phyloP scores from a whole-genome alignment of 306 rosid species.

The Potentilla sterilis region DNA sequence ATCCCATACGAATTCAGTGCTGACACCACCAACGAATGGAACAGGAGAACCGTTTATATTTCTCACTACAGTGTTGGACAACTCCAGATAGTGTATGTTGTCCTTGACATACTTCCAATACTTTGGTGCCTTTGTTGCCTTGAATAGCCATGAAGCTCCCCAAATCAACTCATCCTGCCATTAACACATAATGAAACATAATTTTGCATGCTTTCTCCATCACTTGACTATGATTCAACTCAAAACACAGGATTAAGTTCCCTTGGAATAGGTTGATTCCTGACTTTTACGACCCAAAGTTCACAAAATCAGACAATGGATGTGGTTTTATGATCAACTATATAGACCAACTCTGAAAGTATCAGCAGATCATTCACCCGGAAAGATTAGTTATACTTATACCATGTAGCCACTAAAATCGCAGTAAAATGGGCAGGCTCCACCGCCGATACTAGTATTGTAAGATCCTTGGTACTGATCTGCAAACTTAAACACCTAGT shows the following conservation, averaged over 20 bases:
- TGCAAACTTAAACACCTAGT: slow-evolving; percentile 44
- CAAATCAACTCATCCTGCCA: slow-evolving; percentile 51
- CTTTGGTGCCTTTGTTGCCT: slow-evolving; percentile 17
- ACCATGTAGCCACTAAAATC: slow-evolving; percentile 44
- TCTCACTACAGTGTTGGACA: not conserved
- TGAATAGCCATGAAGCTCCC: slow-evolving; percentile 55
- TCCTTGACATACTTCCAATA: slow-evolving; percentile 36
- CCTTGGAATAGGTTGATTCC: not conserved
- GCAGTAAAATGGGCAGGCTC: slow-evolving; percentile 50
- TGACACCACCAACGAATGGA: not conserved
- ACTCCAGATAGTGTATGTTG: slow-evolving; percentile 15
- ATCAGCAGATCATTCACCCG: not conserved
- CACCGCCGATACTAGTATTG: slow-evolving; percentile 21
- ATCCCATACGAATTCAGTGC: slow-evolving; percentile 53
- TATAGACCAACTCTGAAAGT: not conserved
- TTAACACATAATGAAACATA: not conserved
- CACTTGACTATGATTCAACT: not conserved
- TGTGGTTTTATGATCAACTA: not conserved
- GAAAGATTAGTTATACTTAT: slow-evolving; percentile 24
- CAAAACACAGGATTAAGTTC: too few relatives aligned
- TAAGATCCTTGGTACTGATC: slow-evolving; percentile 43
- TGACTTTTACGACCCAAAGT: too few relatives aligned
- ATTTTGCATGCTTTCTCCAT: not conserved
- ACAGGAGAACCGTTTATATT: slow-evolving; percentile 6
- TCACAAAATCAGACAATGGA: too few relatives aligned